Evolutionary conservation across 2,329 filamentous ascomycete genomes (phyloP).

Genomic region (Curvularia hawaiiensis): DNA sequence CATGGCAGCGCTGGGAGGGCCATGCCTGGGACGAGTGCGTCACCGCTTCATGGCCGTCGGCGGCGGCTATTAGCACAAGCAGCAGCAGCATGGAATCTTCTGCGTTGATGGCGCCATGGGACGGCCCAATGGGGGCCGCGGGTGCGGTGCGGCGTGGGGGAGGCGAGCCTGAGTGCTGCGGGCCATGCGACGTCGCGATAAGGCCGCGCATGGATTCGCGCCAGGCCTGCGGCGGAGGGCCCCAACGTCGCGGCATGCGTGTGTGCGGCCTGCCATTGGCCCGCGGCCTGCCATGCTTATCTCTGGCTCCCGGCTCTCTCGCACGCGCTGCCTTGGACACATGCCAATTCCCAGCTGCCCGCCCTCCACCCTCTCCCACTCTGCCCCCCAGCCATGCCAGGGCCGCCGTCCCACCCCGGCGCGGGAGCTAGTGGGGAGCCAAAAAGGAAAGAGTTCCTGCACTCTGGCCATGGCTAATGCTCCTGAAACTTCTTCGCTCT

Average conservation of each 20-base stretch:
- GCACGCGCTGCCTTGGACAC: not conserved
- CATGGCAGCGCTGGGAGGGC: not conserved
- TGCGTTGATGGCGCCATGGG: constrained; percentile 15
- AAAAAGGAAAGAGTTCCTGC: constrained; percentile 43
- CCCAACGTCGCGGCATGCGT: constrained; percentile 17
- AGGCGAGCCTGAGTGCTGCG: not conserved
- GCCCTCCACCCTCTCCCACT: constrained; percentile 19
- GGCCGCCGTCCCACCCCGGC: constrained; percentile 37
- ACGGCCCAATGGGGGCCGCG: constrained; percentile 22
- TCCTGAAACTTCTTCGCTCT: constrained; percentile 3
- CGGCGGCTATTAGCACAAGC: constrained; percentile 7
- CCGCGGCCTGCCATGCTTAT: constrained; percentile 27
- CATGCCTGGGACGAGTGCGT: constrained; percentile 6
- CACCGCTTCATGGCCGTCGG: constrained; percentile 33
- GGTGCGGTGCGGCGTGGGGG: constrained; percentile 25
- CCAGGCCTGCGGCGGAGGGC: constrained; percentile 14
- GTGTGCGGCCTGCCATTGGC: constrained; percentile 23
- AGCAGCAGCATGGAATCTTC: constrained; percentile 10
- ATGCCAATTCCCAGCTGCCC: constrained; percentile 22
- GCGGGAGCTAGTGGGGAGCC: constrained; percentile 42
- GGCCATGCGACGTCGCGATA: constrained; percentile 23
- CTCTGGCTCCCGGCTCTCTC: constrained; percentile 13
- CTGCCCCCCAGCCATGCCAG: constrained; percentile 28
- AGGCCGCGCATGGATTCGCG: constrained; percentile 14
- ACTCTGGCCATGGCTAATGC: constrained; percentile 30